A percentile compares a stretch with the other conserved stretches of the same genome.
phyloP scores from a whole-genome alignment of 163 green algal species.

The Volvox carteri region DNA sequence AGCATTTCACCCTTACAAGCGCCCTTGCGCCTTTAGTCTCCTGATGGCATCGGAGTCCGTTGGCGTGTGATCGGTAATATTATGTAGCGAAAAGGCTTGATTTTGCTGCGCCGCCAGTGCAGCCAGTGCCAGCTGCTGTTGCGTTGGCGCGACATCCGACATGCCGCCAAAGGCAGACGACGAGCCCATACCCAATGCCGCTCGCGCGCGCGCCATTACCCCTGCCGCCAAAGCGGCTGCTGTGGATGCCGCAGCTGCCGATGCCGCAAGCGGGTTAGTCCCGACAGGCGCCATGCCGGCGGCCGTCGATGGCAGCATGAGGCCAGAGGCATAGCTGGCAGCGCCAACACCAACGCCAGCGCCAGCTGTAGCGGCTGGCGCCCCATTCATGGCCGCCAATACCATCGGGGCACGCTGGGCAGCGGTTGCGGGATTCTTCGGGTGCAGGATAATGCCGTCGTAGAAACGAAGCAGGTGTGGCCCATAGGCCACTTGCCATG shows the following conservation, averaged over 20 bases:
- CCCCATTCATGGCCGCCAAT: conserved; percentile 29
- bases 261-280: conserved; percentile 4
- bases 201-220: conserved; percentile 25
- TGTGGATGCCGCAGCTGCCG: conserved; percentile 8
- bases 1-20: too few relatives aligned
- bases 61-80: neutral
- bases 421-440: conserved; percentile 52
- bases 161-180: neutral
- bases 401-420: conserved; percentile 40
- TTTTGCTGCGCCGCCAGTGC: conserved; percentile 31
- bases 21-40: conserved; percentile 39
- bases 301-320: neutral
- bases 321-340: neutral
- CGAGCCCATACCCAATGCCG: neutral
- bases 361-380: neutral
- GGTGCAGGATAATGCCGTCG: conserved; percentile 46
- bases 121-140: neutral
- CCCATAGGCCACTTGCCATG: conserved; percentile 34
- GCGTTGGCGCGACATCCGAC: neutral
- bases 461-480: conserved; percentile 42
- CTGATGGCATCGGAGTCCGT: conserved; percentile 10
- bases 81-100: neutral
- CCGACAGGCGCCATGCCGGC: neutral
- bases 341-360: neutral
- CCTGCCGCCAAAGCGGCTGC: conserved; percentile 19